Evolutionary conservation across 106 monocot genomes (phyloP), one percentile per base, ranked within the genome.

Genomic region (Apostasia shenzhenica): DNA sequence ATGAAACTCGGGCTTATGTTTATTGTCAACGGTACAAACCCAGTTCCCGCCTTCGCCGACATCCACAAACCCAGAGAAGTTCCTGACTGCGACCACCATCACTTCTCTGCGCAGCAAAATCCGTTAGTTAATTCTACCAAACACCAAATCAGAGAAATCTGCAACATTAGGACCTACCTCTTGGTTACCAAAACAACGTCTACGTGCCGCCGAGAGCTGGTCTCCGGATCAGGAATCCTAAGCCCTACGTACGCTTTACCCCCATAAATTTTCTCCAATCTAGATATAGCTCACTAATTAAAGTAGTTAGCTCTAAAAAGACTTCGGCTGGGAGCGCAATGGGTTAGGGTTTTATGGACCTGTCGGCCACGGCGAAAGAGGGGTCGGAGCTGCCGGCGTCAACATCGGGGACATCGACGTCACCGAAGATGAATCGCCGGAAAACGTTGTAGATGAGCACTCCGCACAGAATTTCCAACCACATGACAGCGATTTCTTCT

Each of bases 171-270:
- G 1, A 58, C 13, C 3, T 58, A 88, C 97, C 60, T 81, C 53
- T 76, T 90, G 14, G 92, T 81, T 57, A 87, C 73, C 12, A 90
- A 77, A 51, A 99, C 97, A 48, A 88, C 46, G 70, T 99, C 92
- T 10, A 93, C 80, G 72, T 85, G 83, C 77, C 73, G 83, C 62
- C 87, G 74, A 43, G 69, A 43, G 14, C 89, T 81, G 41, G 81
- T 72, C 41, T 99, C 90, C 1, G 82, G 79, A 61, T 99, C 97
- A 43, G 97, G 97, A 40, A 99, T 99, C 48, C 97, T 81, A 5
- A 99, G 86, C 12, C 92, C 97, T 1, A 99, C 90, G 70, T 81
- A 90, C 13, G 89, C 83, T 70, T 85, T 89, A 11, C 92, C 97
- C 3, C 85, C 90, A 45, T 84, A 85, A 44, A 79, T 42, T 65